A percentile compares a stretch with the other conserved stretches of the same genome.
Evolutionary conservation across 2,329 filamentous ascomycete species (phyloP).

Genomic region (Pleomassaria siparia): DNA sequence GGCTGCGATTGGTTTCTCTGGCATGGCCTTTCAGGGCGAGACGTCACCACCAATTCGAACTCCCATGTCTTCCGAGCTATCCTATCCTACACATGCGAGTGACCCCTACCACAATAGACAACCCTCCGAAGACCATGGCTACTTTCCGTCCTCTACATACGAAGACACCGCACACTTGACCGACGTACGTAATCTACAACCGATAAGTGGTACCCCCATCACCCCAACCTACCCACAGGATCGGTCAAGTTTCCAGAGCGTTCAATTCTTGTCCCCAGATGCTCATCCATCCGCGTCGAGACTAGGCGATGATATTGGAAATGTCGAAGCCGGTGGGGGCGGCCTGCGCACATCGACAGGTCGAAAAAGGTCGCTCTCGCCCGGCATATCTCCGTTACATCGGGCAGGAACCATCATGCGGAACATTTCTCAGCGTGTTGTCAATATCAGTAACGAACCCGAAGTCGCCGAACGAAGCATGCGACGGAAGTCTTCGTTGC

Average conservation of each 20-base stretch:
- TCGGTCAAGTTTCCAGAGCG: conserved; percentile 56
- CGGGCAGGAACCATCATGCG: conserved; percentile 55
- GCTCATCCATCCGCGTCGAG: conserved; percentile 48
- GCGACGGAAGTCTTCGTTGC: conserved; percentile 61
- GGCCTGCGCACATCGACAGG: conserved; percentile 38
- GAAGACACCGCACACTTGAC: conserved; percentile 64
- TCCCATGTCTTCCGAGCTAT: conserved; percentile 47
- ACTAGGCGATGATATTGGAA: conserved; percentile 62
- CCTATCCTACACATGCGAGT: conserved; percentile 45
- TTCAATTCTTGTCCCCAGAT: conserved; percentile 53
- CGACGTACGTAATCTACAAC: conserved; percentile 56
- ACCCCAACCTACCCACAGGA: conserved; percentile 48
- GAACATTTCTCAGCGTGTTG: conserved; percentile 93
- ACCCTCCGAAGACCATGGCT: conserved; percentile 58
- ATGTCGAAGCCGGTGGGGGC: conserved; percentile 56
- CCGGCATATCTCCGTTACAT: conserved; percentile 49
- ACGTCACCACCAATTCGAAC: conserved; percentile 31
- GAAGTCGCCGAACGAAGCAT: conserved; percentile 76
- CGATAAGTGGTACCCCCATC: conserved; percentile 54
- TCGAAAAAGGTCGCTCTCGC: conserved; percentile 53
- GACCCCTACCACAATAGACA: conserved; percentile 40
- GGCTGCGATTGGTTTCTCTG: conserved; percentile 47
- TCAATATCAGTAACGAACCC: conserved; percentile 93
- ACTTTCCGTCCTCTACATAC: conserved; percentile 53
- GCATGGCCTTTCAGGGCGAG: conserved; percentile 49